Base-by-base conservation (phyloP, 345 rosid species). In the Anastatica hierochuntica region DNA sequence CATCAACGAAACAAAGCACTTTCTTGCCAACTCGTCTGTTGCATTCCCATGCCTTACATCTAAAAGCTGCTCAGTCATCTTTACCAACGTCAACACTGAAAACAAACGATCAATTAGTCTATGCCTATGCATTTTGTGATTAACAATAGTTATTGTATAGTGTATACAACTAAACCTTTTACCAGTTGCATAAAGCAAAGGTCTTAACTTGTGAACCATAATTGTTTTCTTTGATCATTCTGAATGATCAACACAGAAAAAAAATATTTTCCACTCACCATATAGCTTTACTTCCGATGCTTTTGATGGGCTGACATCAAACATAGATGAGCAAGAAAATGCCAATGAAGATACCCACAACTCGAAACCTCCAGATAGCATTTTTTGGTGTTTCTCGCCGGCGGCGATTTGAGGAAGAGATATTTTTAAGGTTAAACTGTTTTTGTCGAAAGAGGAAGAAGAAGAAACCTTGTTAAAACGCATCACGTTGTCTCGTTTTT, bases 301-400 rank as follows among this genome's bases (percentile, higher is more conserved):
- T 38, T 47, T 38, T 34, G 77, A 71, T 60, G 76, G 54, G 53
- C 67, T 62, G 30, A 65, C 66, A 58, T 76, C 82, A 55, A 59
- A 73, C 43, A 71, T 57, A 64, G 64, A 37, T 15, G 79, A 62
- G 63, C 74, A 70, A 20, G 67, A 42, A 46, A 58, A 70, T 56
- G 82, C 72, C 47, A 82, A 53, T 34, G 82, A 83, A 57, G 88
- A 78, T 62, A 56, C 88, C 96, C 96, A 84, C 58, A 63, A 39
- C 45, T 66, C 54, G 17, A 80, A 82, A 40, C 94, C 96, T 45
- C 76, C 75, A 24, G 74, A 63, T 64, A 62, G 64, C 36, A 51
- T 70, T 75, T 79, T 86, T 60, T 75, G n/a, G n/a, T n/a, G n/a
- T n/a, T n/a, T n/a, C n/a, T n/a, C n/a, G n/a, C n/a, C n/a, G n/a